These are phyloP conservation scores for Arthrobotrys iridis DNA, from an alignment of 2,329 filamentous ascomycete genomes.

Conservation along the genomic window DNA sequence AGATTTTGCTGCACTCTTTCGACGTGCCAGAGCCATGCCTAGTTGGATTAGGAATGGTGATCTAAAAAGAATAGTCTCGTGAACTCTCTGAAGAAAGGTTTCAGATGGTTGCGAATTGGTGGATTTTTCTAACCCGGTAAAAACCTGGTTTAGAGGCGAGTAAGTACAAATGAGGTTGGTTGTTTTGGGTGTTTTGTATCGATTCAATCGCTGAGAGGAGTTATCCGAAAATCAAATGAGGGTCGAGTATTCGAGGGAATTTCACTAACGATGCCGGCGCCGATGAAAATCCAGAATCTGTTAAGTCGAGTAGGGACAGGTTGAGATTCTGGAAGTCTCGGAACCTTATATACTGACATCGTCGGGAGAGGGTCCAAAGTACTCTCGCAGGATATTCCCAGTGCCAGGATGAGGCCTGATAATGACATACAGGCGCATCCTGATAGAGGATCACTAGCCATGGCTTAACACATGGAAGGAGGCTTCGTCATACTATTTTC, in stretches of 20 bases:
- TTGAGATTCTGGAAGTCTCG: background rate
- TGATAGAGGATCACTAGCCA: background rate
- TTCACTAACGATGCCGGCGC: conserved; percentile 40
- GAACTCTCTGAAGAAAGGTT: too few relatives aligned
- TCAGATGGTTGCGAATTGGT: background rate
- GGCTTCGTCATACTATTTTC: conserved; percentile 42
- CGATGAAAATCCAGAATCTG: conserved; percentile 17
- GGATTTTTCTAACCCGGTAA: too few relatives aligned
- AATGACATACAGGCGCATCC: conserved; percentile 1
- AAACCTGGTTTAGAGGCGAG: too few relatives aligned
- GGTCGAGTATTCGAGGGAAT: conserved; percentile 15
- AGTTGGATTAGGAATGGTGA: background rate
- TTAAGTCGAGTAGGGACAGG: background rate
- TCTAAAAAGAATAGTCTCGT: background rate
- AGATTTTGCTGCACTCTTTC: conserved; percentile 9
- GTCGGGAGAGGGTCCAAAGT: background rate
- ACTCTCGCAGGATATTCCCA: background rate
- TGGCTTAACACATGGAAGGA: conserved; percentile 1
- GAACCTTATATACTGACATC: background rate
- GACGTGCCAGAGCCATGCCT: background rate
- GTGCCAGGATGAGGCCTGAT: conserved; percentile 15
- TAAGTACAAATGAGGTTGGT: too few relatives aligned
- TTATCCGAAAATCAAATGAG: conserved; percentile 7
- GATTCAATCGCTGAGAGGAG: too few relatives aligned
- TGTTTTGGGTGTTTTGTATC: too few relatives aligned